Evolutionary conservation across 768 basidiomycete genomes (phyloP).

Genomic region (Leccinum uliginosum): DNA sequence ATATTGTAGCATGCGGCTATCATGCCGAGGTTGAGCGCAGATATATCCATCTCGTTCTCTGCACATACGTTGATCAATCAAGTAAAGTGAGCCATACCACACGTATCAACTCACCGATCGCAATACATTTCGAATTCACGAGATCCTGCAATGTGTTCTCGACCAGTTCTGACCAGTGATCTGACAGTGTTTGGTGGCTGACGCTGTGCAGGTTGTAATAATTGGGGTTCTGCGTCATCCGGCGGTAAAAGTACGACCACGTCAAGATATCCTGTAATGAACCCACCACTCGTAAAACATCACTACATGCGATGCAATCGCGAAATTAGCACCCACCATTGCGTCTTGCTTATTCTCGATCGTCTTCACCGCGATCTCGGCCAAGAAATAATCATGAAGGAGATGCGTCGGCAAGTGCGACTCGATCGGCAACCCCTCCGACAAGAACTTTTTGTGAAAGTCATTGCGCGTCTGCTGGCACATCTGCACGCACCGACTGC

Average conservation of each 20-base stretch:
- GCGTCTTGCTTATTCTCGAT: constrained; percentile 99
- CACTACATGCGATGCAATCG: neutral
- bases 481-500: constrained; percentile 94
- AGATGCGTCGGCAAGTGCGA: constrained; percentile 87
- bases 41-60: constrained; percentile 92
- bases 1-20: constrained; percentile 97
- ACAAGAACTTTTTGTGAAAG: constrained; percentile 98
- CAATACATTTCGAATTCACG: constrained; percentile 91
- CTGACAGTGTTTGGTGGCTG: constrained; percentile 91
- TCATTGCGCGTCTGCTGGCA: constrained; percentile 97
- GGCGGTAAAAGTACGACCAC: constrained; percentile 97
- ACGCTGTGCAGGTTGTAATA: constrained; percentile 95
- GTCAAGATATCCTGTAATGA: constrained; percentile 80
- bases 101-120: constrained; percentile 58
- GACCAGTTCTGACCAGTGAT: constrained; percentile 93
- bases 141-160: constrained; percentile 90
- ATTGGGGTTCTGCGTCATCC: constrained; percentile 96
- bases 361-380: constrained; percentile 97
- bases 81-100: neutral
- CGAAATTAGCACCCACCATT: constrained; percentile 48
- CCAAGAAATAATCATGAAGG: constrained; percentile 95
- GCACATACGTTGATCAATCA: constrained; percentile 1
- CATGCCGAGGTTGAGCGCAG: constrained; percentile 94
- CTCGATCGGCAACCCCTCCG: constrained; percentile 96
- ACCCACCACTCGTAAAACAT: neutral